phyloP scores from a whole-genome alignment of 2,329 filamentous ascomycete genomes.

The Diaporthe eres region DNA sequence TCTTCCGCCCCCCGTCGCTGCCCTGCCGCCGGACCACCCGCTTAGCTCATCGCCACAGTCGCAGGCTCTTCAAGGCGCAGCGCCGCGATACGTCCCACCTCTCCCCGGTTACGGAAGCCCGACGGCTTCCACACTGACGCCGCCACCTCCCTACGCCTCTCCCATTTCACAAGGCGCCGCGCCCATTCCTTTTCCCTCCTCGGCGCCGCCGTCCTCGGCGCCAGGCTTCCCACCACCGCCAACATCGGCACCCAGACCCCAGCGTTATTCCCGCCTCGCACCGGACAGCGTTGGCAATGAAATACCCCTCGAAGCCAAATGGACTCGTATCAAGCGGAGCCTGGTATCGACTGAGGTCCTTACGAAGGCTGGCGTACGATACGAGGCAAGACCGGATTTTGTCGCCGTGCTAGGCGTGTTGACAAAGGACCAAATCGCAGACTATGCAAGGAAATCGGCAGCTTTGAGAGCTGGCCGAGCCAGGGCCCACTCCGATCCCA shows the following conservation, averaged over 20 bases:
- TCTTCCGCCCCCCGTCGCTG: constrained; percentile 51
- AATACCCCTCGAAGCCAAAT: constrained; percentile 70
- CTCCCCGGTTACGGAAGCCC: constrained; percentile 48
- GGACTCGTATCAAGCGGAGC: constrained; percentile 70
- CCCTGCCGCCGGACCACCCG: constrained; percentile 45
- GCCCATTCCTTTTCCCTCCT: constrained; percentile 45
- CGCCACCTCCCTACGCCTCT: constrained; percentile 53
- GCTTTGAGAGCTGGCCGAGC: constrained; percentile 61
- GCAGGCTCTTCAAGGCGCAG: constrained; percentile 50
- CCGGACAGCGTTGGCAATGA: constrained; percentile 71
- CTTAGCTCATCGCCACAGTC: constrained; percentile 52
- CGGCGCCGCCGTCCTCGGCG: constrained; percentile 46
- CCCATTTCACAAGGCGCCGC: constrained; percentile 43
- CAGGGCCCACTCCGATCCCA: constrained; percentile 41
- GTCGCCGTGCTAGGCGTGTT: constrained; percentile 72
- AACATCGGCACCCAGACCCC: constrained; percentile 41
- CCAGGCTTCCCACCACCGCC: constrained; percentile 43
- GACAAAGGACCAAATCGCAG: constrained; percentile 64
- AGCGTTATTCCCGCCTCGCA: constrained; percentile 58
- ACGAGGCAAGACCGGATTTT: constrained; percentile 72
- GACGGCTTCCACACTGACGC: constrained; percentile 43
- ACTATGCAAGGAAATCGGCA: constrained; percentile 64
- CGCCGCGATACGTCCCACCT: constrained; percentile 58
- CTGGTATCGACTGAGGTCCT: constrained; percentile 72
- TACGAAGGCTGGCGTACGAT: constrained; percentile 67